Evolutionary conservation across 1,284 basidiomycete genomes (phyloP), one percentile per base, ranked within the genome.

Genomic region (Ustilago lituana): DNA sequence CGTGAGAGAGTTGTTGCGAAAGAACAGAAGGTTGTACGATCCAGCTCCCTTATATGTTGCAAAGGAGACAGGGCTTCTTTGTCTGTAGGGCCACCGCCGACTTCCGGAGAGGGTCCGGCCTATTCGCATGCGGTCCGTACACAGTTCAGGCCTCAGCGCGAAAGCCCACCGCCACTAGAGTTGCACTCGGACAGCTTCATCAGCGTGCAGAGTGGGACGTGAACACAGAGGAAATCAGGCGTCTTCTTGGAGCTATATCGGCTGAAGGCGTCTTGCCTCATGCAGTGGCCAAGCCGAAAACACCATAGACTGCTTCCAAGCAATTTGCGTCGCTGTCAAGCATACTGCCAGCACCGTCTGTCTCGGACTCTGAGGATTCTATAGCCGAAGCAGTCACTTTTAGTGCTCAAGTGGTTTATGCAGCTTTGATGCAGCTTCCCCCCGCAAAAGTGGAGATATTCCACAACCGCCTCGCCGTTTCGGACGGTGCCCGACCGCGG

Each of bases 401-500:
- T 6, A 12, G 27, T 24, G 32, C 31, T 24, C 17, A 19, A 14
- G 11, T 41, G 5, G 24, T 4, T 41, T 14, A 4, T 22, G 31
- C 33, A 46, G 8, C 6, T 12, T n/a, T 15, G 9, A 47, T 35
- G 33, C 32, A 47, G 22, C 33, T 32, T 37, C 20, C 29, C 45
- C 37, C 44, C 39, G 38, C 37, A 22, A 38, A 39, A 45, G 38
- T 55, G 53, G 53, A 36, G 48, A 47, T n/a, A 22, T 53, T 45
- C 29, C 41, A 45, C 41, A 53, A 33, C 41, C 27, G 43, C 35
- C 24, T 24, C 15, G 24, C 35, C 12, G 6, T 47, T 22, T 26
- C 53, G 53, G 60, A 44, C 53, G 53, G 53, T 38, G 39, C 29
- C 60, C 60, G 60, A 29, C 60, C 60, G 53, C 60, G 53, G 60